Evolutionary conservation across 495 filamentous ascomycete species (phyloP).

Genomic region (Tuber calosporum): DNA sequence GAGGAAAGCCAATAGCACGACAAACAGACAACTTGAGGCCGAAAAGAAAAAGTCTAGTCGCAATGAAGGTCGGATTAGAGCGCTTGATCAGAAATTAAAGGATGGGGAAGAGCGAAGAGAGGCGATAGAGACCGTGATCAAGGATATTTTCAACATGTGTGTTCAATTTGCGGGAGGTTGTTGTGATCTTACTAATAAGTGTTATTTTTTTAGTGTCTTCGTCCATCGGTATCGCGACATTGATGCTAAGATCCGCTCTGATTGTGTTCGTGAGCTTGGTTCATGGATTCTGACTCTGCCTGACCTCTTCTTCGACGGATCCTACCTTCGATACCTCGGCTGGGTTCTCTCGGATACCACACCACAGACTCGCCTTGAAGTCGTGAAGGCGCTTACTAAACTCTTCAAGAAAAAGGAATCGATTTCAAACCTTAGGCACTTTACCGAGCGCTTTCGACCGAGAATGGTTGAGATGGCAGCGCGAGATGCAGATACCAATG

Average conservation of each 20-base stretch:
- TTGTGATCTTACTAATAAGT: neutral
- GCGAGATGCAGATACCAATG: conserved; percentile 65
- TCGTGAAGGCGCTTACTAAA: conserved; percentile 68
- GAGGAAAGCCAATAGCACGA: conserved; percentile 62
- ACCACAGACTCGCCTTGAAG: conserved; percentile 61
- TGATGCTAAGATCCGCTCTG: conserved; percentile 74
- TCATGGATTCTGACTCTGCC: conserved; percentile 78
- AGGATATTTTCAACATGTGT: conserved; percentile 69
- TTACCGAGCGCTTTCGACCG: conserved; percentile 79
- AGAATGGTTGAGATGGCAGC: conserved; percentile 91
- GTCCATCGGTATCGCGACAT: conserved; percentile 92
- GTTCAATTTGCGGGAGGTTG: neutral
- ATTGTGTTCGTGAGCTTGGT: conserved; percentile 76
- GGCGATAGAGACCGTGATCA: conserved; percentile 59
- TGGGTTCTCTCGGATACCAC: conserved; percentile 83
- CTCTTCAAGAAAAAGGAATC: conserved; percentile 71
- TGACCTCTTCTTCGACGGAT: conserved; percentile 76
- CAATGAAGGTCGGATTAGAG: conserved; percentile 53
- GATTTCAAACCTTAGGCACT: conserved; percentile 67
- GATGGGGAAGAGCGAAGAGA: conserved; percentile 60
- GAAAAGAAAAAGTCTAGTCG: conserved; percentile 70
- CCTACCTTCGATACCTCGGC: conserved; percentile 84
- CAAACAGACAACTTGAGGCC: conserved; percentile 67
- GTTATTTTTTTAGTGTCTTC: conserved; percentile 51
- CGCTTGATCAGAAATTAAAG: conserved; percentile 59